Evolutionary conservation across 306 rosid species (phyloP).

Genomic region (Citrullus mucosospermus): DNA sequence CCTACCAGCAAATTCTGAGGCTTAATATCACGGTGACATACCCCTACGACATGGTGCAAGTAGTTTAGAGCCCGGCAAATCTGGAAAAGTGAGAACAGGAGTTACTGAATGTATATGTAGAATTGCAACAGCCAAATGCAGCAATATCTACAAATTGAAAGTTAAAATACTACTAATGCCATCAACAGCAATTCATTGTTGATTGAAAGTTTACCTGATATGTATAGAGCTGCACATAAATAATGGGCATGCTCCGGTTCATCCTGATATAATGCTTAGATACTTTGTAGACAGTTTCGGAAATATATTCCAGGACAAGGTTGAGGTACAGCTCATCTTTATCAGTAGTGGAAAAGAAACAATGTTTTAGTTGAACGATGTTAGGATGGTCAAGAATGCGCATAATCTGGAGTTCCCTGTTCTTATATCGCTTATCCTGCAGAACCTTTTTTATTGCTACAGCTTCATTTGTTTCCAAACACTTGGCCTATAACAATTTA

Average conservation of each 20-base stretch:
- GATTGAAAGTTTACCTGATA: conserved; percentile 51
- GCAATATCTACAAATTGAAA: background rate
- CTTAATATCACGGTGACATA: conserved; percentile 94
- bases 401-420: conserved; percentile 83
- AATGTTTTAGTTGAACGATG: conserved; percentile 60
- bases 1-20: conserved; percentile 84
- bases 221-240: conserved; percentile 58
- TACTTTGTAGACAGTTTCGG: conserved; percentile 76
- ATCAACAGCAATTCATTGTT: background rate
- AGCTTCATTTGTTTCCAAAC: conserved; percentile 70
- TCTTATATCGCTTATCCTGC: conserved; percentile 92
- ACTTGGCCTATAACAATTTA: conserved; percentile 46
- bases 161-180: background rate
- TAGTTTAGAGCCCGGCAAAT: conserved; percentile 84
- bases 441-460: conserved; percentile 89
- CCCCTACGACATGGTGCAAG: conserved; percentile 68
- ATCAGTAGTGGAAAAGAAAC: conserved; percentile 81
- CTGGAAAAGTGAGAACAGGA: conserved; percentile 36
- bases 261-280: conserved; percentile 53
- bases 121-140: background rate
- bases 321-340: conserved; percentile 88
- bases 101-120: background rate
- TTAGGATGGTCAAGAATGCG: conserved; percentile 74
- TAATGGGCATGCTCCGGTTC: conserved; percentile 55
- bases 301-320: conserved; percentile 76